Conservation (phyloP, 2,329 filamentous ascomycete genomes). For the Cladosporium sp. region DNA sequence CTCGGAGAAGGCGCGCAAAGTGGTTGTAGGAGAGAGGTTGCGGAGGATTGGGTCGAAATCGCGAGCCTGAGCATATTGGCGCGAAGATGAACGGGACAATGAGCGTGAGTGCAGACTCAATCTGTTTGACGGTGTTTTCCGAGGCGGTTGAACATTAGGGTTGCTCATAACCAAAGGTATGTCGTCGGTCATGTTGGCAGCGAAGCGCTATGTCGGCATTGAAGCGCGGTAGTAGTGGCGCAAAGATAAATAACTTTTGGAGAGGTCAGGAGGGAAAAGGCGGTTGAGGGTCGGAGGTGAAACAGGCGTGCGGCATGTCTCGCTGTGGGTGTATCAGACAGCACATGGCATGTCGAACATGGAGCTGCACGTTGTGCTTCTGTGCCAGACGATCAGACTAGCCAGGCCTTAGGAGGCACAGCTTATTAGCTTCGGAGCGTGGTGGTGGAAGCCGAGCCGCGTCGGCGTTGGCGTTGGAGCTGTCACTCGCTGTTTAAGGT, state of each 20-base stretch:
- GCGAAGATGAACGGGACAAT: constrained; percentile 24
- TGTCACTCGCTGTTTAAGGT: too few relatives aligned
- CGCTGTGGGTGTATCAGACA: background rate
- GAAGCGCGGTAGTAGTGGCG: background rate
- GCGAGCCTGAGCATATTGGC: constrained; percentile 16
- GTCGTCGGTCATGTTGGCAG: background rate
- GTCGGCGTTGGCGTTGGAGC: background rate
- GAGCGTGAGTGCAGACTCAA: constrained; percentile 22
- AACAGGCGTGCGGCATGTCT: constrained; percentile 7
- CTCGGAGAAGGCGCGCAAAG: constrained; percentile 54
- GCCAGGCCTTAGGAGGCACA: background rate
- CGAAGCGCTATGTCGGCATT: constrained; percentile 2
- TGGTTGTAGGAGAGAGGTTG: constrained; percentile 58
- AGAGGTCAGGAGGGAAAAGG: background rate
- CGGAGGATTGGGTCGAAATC: constrained; percentile 46
- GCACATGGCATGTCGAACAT: constrained; percentile 10
- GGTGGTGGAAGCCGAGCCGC: background rate
- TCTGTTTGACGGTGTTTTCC: constrained; percentile 19
- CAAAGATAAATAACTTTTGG: background rate
- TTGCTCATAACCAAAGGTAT: constrained; percentile 22
- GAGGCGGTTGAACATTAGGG: constrained; percentile 27
- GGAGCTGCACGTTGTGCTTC: background rate
- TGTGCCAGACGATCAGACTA: background rate
- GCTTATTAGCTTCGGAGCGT: background rate
- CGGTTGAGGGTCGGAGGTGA: background rate